Conservation (phyloP, 148 eudicot species). For the Chenopodium quinoa region DNA sequence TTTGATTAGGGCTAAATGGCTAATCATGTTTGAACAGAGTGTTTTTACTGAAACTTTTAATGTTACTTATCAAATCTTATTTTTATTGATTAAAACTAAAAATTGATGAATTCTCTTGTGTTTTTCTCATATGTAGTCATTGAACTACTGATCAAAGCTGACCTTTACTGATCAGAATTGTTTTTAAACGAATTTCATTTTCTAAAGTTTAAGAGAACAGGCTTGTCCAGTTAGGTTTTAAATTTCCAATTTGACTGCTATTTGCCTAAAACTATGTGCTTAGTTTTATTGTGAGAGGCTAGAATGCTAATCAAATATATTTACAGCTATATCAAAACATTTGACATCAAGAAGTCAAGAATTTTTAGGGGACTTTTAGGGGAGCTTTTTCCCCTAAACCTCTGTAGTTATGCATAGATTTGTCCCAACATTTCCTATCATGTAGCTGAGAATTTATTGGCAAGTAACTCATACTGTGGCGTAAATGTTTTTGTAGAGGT, state of each 20-base stretch:
- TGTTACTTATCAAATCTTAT: neutral
- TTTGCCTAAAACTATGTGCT: neutral
- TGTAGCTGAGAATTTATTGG: conserved; percentile 6
- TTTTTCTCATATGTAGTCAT: neutral
- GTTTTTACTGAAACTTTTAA: neutral
- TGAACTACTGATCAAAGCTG: neutral
- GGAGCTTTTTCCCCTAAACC: neutral
- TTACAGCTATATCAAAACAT: neutral
- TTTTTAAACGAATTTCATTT: neutral
- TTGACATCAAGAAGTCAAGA: neutral
- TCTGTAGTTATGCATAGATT: neutral
- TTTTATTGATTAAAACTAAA: neutral
- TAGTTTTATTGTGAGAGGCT: neutral
- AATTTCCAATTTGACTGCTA: neutral
- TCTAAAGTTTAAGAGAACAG: neutral
- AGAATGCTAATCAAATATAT: neutral
- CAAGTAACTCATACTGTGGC: neutral
- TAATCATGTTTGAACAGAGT: neutral
- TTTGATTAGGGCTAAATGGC: no score
- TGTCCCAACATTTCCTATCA: neutral
- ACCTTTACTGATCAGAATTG: neutral
- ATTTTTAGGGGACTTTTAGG: neutral
- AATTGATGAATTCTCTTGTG: neutral
- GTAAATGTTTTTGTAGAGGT: neutral
- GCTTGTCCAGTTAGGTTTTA: neutral